These are phyloP conservation scores for Encephalitozoon romaleae DNA, from an alignment of 371 early-diverging fungal genomes.

Conservation along the genomic window DNA sequence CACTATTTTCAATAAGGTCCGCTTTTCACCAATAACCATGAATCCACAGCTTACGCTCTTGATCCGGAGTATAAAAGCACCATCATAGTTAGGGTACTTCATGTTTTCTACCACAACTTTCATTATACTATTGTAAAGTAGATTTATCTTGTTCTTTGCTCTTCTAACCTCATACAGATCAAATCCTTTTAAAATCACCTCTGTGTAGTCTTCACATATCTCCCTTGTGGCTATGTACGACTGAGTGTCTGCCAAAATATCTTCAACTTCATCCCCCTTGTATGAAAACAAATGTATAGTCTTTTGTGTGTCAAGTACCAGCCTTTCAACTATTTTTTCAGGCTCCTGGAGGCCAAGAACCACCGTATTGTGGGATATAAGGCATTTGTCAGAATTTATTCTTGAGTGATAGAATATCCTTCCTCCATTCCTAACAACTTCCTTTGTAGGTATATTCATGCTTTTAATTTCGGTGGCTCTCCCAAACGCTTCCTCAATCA, in stretches of 20 bases:
- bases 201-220: not conserved
- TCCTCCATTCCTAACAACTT: slow-evolving; percentile 20
- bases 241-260: slow-evolving; percentile 30
- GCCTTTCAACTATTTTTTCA: not conserved
- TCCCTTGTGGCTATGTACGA: slow-evolving; percentile 15
- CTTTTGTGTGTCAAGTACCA: slow-evolving; percentile 26
- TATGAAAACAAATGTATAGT: slow-evolving; percentile 29
- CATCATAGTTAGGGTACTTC: not conserved
- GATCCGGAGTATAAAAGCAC: not conserved
- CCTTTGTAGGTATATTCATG: not conserved
- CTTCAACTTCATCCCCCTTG: slow-evolving; percentile 25
- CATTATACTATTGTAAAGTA: slow-evolving; percentile 4
- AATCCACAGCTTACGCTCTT: not conserved
- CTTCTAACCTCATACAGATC: not conserved
- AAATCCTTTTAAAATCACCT: not conserved
- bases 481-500: slow-evolving; percentile 33
- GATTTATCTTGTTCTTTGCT: not conserved
- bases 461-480: not conserved
- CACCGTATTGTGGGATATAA: slow-evolving; percentile 4
- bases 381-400: slow-evolving; percentile 27
- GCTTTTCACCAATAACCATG: not conserved
- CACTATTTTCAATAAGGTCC: slow-evolving; percentile 14
- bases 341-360: not conserved
- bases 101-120: not conserved
- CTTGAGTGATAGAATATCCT: slow-evolving; percentile 41